Evolutionary conservation across 2,329 filamentous ascomycete genomes (phyloP).

Genomic region (Malbranchea zuffiana): DNA sequence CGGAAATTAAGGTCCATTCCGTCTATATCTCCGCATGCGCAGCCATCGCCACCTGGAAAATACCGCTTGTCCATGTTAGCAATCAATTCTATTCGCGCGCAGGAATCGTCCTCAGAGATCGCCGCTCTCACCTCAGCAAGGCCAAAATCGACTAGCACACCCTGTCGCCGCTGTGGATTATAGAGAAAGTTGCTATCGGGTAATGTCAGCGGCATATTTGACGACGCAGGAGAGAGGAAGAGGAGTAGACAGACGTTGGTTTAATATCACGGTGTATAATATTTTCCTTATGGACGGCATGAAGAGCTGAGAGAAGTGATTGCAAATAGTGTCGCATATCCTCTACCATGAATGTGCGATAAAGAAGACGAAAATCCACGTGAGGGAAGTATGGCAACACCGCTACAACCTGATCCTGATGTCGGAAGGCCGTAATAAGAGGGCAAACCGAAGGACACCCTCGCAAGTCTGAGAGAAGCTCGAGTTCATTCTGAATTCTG

Average conservation of each 20-base stretch:
- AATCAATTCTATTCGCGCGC: neutral
- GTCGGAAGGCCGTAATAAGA: slow-evolving; percentile 90
- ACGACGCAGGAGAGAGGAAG: neutral
- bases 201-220: slow-evolving; percentile 7
- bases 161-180: slow-evolving; percentile 61
- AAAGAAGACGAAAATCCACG: slow-evolving; percentile 83
- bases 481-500: slow-evolving; percentile 91
- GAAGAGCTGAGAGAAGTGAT: slow-evolving; percentile 74
- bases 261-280: slow-evolving; percentile 96
- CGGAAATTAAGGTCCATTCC: slow-evolving; percentile 41
- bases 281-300: slow-evolving; percentile 66
- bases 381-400: slow-evolving; percentile 93
- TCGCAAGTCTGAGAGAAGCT: slow-evolving; percentile 77
- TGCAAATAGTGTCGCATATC: slow-evolving; percentile 87
- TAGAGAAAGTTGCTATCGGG: slow-evolving; percentile 68
- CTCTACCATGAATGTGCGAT: slow-evolving; percentile 71
- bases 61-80: neutral
- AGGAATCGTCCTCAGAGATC: neutral
- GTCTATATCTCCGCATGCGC: slow-evolving; percentile 7
- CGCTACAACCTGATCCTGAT: slow-evolving; percentile 88
- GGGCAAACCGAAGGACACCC: slow-evolving; percentile 80
- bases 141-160: slow-evolving; percentile 98
- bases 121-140: slow-evolving; percentile 65
- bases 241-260: slow-evolving; percentile 51
- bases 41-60: slow-evolving; percentile 10